A percentile compares a stretch with the other conserved stretches of the same genome.
These are phyloP conservation scores for Prunella vulgaris DNA, from an alignment of 257 asterid species.

Conservation along the genomic window DNA sequence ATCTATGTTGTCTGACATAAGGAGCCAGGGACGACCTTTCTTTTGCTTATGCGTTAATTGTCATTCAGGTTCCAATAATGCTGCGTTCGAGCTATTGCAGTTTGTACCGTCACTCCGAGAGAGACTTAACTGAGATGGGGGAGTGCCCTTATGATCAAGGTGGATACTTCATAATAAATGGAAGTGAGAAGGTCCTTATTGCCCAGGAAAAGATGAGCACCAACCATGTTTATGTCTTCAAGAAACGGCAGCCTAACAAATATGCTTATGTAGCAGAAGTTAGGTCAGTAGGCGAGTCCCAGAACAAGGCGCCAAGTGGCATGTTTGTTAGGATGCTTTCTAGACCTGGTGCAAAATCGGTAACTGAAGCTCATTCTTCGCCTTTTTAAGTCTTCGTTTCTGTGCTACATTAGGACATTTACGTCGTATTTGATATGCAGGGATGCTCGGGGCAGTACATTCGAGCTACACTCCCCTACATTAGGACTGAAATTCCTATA, in stretches of 20 bases:
- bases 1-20: not conserved
- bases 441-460: slow-evolving; percentile 84
- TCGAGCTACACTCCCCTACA: slow-evolving; percentile 85
- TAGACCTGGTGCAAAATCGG: slow-evolving; percentile 87
- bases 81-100: slow-evolving; percentile 88
- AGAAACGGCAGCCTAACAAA: slow-evolving; percentile 89
- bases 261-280: slow-evolving; percentile 85
- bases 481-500: slow-evolving; percentile 79
- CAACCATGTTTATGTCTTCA: slow-evolving; percentile 83
- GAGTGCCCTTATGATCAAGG: slow-evolving; percentile 95
- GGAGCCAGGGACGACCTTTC: not conserved
- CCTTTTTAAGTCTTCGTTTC: too few species aligned
- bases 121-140: slow-evolving; percentile 87
- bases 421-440: slow-evolving; percentile 35
- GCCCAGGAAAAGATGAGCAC: slow-evolving; percentile 98
- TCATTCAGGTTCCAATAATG: slow-evolving; percentile 68
- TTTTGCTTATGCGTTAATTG: not conserved
- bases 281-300: slow-evolving; percentile 81
- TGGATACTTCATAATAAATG: slow-evolving; percentile 79
- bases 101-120: slow-evolving; percentile 63
- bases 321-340: slow-evolving; percentile 96
- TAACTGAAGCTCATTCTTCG: slow-evolving; percentile 18
- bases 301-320: slow-evolving; percentile 79
- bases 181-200: slow-evolving; percentile 86
- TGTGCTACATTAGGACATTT: not conserved